Conservation (phyloP, 345 rosid species). For the Aquilaria sinensis region DNA sequence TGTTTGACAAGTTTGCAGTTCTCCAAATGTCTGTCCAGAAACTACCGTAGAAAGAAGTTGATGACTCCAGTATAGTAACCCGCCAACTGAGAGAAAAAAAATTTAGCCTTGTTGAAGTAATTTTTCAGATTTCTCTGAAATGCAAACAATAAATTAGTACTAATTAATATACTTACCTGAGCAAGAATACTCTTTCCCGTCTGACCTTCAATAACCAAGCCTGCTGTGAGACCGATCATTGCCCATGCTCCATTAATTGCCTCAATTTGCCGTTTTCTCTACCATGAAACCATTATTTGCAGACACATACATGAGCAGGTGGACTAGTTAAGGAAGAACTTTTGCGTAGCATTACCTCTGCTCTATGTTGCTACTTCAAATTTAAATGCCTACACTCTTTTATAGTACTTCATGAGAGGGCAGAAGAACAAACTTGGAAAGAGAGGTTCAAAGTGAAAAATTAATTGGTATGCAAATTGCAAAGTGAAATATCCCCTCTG, state of each 20-base stretch:
- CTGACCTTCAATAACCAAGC: slow-evolving; percentile 78
- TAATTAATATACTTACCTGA: slow-evolving; percentile 42
- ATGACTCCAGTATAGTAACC: slow-evolving; percentile 56
- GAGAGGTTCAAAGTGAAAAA: background rate
- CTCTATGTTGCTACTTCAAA: too few relatives aligned
- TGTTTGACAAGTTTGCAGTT: too few relatives aligned
- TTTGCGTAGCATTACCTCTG: too few relatives aligned
- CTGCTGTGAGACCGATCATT: slow-evolving; percentile 76
- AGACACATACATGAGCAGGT: background rate
- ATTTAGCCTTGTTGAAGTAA: background rate
- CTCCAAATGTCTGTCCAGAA: background rate
- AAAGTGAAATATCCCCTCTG: too few relatives aligned
- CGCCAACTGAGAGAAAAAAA: slow-evolving; percentile 43
- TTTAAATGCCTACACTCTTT: too few relatives aligned
- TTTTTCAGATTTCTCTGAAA: background rate
- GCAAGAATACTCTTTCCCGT: slow-evolving; percentile 58
- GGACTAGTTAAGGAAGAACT: background rate
- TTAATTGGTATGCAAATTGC: background rate
- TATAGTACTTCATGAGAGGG: too few relatives aligned
- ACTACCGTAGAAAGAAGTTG: slow-evolving; percentile 30
- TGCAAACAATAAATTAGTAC: background rate
- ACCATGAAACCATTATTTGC: slow-evolving; percentile 7
- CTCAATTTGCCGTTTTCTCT: slow-evolving; percentile 78
- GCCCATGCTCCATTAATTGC: slow-evolving; percentile 97
- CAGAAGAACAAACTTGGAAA: too few relatives aligned